phyloP scores from a whole-genome alignment of 2,329 filamentous ascomycete genomes.

The Ambrosiella cleistominuta region DNA sequence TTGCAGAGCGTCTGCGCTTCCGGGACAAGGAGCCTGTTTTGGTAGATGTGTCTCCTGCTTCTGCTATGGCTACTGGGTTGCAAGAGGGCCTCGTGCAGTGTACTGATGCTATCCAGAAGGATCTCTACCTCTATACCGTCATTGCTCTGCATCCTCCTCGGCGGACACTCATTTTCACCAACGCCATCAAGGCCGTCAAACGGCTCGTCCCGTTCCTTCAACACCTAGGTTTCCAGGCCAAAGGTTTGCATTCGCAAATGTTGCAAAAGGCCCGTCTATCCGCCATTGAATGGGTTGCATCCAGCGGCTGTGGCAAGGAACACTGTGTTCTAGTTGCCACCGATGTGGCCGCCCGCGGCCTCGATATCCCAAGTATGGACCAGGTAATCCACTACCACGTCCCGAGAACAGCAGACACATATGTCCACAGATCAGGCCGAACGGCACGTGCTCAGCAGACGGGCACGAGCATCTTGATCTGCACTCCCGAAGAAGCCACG shows the following conservation, averaged over 20 bases:
- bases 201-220: conserved; percentile 72
- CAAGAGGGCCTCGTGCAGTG: conserved; percentile 88
- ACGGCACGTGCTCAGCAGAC: conserved; percentile 68
- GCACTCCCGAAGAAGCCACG: conserved; percentile 75
- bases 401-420: conserved; percentile 76
- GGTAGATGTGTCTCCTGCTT: conserved; percentile 76
- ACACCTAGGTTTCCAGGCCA: conserved; percentile 58
- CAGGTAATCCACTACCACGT: conserved; percentile 91
- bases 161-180: conserved; percentile 80
- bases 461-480: conserved; percentile 74
- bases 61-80: conserved; percentile 72
- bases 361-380: conserved; percentile 82
- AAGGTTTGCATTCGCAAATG: conserved; percentile 85
- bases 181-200: conserved; percentile 84
- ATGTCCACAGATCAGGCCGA: conserved; percentile 87
- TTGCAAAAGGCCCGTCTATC: conserved; percentile 86
- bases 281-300: conserved; percentile 75
- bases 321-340: conserved; percentile 68
- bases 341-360: conserved; percentile 79
- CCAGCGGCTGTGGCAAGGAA: conserved; percentile 34
- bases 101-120: conserved; percentile 73
- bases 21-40: conserved; percentile 70
- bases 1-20: conserved; percentile 55
- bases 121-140: conserved; percentile 81
- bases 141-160: conserved; percentile 66